These are phyloP conservation scores for Colletotrichum musicola DNA, from an alignment of 2,329 filamentous ascomycete genomes.

Conservation along the genomic window DNA sequence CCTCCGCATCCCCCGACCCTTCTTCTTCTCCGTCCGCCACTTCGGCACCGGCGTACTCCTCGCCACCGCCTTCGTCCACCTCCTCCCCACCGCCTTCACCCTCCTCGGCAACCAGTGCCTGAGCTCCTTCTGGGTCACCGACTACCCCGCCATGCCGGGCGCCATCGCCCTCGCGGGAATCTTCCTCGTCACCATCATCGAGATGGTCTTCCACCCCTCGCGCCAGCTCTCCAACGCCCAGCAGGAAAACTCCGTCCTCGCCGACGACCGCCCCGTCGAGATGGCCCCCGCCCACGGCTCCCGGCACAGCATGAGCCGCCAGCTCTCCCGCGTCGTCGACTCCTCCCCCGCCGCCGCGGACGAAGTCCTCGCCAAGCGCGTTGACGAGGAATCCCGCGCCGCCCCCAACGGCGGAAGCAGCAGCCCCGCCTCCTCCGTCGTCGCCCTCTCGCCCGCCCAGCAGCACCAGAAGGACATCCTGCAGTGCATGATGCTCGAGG, in stretches of 20 bases:
- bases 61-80: conserved; percentile 84
- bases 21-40: conserved; percentile 72
- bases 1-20: conserved; percentile 65
- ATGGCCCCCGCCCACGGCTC: conserved; percentile 18
- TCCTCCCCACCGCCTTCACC: conserved; percentile 74
- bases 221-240: conserved; percentile 44
- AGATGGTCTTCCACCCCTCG: conserved; percentile 73
- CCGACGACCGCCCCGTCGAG: conserved; percentile 9
- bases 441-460: conserved; percentile 62
- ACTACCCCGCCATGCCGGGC: conserved; percentile 83
- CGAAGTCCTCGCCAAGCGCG: conserved; percentile 42
- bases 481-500: conserved; percentile 83
- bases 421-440: conserved; percentile 15
- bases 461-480: conserved; percentile 74
- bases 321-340: conserved; percentile 29
- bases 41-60: conserved; percentile 83
- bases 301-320: conserved; percentile 27
- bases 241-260: conserved; percentile 45
- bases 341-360: neutral
- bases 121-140: conserved; percentile 78
- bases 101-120: conserved; percentile 76
- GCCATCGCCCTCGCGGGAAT: conserved; percentile 84
- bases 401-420: neutral
- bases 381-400: conserved; percentile 29
- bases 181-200: conserved; percentile 82